Base-by-base conservation (phyloP, 1,284 basidiomycete species). In the Puccinia polysora region DNA sequence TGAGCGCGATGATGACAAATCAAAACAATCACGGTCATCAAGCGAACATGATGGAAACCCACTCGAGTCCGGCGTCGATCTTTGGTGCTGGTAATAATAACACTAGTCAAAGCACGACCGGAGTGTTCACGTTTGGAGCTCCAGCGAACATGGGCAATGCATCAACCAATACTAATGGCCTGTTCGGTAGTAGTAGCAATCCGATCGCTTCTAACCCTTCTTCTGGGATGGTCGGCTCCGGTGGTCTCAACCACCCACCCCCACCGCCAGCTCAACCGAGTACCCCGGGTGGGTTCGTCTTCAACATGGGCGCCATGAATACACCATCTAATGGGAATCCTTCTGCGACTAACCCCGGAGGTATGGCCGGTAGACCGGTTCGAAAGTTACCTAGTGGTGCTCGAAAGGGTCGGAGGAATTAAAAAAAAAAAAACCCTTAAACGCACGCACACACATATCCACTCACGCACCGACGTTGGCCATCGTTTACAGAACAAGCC, bases 231-330 rank as follows among this genome's bases (percentile, higher is more conserved):
- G 14, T 25, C 5, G 8, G 18, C 25, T 18, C 53, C n/a, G 53
- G 25, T 18, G 20, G 40, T 43, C 8, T 43, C 18, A 43, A 43
- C 18, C 8, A 43, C 18, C 14, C 49, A 7, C 8, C 20, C 8
- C 49, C 58, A 2, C 36, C 40, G 10, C 32, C 62, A 4, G 32
- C 56, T 4, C n/a, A n/a, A n/a, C n/a, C n/a, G n/a, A n/a, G n/a
- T n/a, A n/a, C n/a, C n/a, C 62, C 62, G 18, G 62, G 62, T 23
- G 62, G 62, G 1, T 64, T 64, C 36, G 43, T 52, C 25, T 64
- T 64, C 25, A 49, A 64, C 12, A 64, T 64, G 14, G 62, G 62
- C 40, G 10, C 40, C n/a, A n/a, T n/a, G 40, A 45, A 45, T 45
- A n/a, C 10, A 10, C 40, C 40, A 45, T 10, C 40, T 45, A 45